A percentile compares a stretch with the other conserved stretches of the same genome.
These are phyloP conservation scores for Bremia lactucae DNA, from an alignment of 352 stramenopile species.

Conservation along the genomic window DNA sequence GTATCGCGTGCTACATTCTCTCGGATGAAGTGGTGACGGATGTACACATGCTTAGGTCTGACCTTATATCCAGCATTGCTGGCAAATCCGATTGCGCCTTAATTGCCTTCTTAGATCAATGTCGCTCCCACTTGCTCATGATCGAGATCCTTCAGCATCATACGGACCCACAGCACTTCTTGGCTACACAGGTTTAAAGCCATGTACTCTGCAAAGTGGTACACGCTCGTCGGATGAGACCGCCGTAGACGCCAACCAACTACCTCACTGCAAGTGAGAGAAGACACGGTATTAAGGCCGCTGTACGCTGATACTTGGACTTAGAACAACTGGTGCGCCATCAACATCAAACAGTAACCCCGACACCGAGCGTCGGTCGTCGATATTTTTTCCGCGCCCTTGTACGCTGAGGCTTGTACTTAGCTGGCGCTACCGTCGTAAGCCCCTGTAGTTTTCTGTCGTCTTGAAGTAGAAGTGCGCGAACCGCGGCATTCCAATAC, in stretches of 20 bases:
- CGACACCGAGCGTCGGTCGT: too few relatives aligned
- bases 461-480: too few relatives aligned
- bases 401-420: too few relatives aligned
- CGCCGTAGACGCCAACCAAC: too few relatives aligned
- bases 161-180: background rate
- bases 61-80: conserved; percentile 1
- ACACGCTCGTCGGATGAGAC: too few relatives aligned
- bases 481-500: too few relatives aligned
- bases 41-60: background rate
- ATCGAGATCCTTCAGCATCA: background rate
- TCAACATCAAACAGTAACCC: too few relatives aligned
- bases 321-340: background rate
- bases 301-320: conserved; percentile 1
- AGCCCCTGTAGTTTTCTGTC: too few relatives aligned
- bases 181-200: background rate
- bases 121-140: conserved; percentile 2
- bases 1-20: background rate
- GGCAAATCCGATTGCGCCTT: conserved; percentile 2
- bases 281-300: too few relatives aligned
- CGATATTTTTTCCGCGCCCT: too few relatives aligned
- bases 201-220: conserved; percentile 1
- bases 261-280: too few relatives aligned
- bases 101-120: background rate
- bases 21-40: conserved; percentile 1
- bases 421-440: too few relatives aligned